Conservation (phyloP, 345 rosid genomes). For the Brassica nigra region DNA sequence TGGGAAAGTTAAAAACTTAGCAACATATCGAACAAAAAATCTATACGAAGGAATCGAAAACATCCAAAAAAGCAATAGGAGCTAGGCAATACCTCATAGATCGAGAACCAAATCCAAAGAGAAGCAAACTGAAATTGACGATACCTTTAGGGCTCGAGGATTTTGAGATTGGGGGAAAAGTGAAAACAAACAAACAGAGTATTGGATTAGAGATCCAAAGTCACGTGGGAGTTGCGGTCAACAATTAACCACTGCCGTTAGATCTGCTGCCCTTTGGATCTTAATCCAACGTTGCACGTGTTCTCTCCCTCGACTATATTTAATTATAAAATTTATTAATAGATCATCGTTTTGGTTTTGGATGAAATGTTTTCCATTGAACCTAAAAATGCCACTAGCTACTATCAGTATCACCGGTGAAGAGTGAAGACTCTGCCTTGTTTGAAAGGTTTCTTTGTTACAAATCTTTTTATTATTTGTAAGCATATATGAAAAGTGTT, state of each 20-base stretch:
- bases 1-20: neutral
- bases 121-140: neutral
- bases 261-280: slow-evolving; percentile 29
- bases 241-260: slow-evolving; percentile 25
- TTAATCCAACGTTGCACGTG: slow-evolving; percentile 23
- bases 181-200: neutral
- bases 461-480: too few relatives aligned
- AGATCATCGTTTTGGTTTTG: too few relatives aligned
- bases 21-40: neutral
- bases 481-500: too few relatives aligned
- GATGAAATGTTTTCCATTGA: too few relatives aligned
- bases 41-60: neutral
- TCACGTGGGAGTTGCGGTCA: slow-evolving; percentile 38
- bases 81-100: slow-evolving; percentile 25
- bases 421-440: too few relatives aligned
- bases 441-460: too few relatives aligned
- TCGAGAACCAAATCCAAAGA: slow-evolving; percentile 7
- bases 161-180: slow-evolving; percentile 7
- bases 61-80: neutral
- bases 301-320: neutral
- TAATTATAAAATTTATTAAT: too few relatives aligned
- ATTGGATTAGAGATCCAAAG: slow-evolving; percentile 14
- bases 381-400: too few relatives aligned
- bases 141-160: slow-evolving; percentile 27
- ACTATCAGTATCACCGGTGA: too few relatives aligned